Evolutionary conservation across 768 basidiomycete species (phyloP).

Genomic region (Filobasidium floriforme): DNA sequence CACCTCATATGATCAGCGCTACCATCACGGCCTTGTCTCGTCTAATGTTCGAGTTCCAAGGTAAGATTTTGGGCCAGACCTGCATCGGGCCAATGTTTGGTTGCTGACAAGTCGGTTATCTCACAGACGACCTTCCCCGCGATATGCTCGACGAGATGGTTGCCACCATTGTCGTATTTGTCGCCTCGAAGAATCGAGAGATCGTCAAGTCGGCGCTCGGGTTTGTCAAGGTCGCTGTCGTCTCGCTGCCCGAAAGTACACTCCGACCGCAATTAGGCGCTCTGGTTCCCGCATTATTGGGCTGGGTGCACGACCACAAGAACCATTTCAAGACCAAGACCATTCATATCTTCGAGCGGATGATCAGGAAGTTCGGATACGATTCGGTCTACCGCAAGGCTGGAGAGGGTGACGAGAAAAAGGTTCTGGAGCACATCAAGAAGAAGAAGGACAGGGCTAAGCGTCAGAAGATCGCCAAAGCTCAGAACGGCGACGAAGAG

Average conservation of each 20-base stretch:
- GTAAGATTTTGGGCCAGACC: slow-evolving; percentile 47
- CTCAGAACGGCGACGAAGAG: slow-evolving; percentile 55
- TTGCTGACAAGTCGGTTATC: neutral
- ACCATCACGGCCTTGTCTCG: slow-evolving; percentile 89
- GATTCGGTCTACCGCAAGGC: slow-evolving; percentile 63
- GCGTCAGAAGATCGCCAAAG: slow-evolving; percentile 61
- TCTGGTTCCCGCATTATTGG: slow-evolving; percentile 74
- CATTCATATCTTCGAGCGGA: slow-evolving; percentile 90
- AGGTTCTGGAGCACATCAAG: slow-evolving; percentile 87
- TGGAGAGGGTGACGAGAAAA: slow-evolving; percentile 71
- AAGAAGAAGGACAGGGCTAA: slow-evolving; percentile 91
- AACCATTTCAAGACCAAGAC: slow-evolving; percentile 98
- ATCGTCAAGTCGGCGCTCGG: slow-evolving; percentile 95
- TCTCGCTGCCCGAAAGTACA: slow-evolving; percentile 65
- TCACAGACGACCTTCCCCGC: slow-evolving; percentile 58
- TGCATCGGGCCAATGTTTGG: neutral
- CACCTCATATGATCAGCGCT: slow-evolving; percentile 97
- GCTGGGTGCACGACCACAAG: slow-evolving; percentile 95
- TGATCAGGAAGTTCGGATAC: slow-evolving; percentile 83
- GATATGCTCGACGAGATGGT: slow-evolving; percentile 76
- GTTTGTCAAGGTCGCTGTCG: slow-evolving; percentile 85
- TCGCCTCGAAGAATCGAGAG: slow-evolving; percentile 83
- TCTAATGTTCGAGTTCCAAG: slow-evolving; percentile 90
- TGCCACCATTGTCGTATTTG: slow-evolving; percentile 77
- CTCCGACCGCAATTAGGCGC: slow-evolving; percentile 67